Evolutionary conservation across 2,329 filamentous ascomycete genomes (phyloP).

Genomic region (Talaromyces piceae): DNA sequence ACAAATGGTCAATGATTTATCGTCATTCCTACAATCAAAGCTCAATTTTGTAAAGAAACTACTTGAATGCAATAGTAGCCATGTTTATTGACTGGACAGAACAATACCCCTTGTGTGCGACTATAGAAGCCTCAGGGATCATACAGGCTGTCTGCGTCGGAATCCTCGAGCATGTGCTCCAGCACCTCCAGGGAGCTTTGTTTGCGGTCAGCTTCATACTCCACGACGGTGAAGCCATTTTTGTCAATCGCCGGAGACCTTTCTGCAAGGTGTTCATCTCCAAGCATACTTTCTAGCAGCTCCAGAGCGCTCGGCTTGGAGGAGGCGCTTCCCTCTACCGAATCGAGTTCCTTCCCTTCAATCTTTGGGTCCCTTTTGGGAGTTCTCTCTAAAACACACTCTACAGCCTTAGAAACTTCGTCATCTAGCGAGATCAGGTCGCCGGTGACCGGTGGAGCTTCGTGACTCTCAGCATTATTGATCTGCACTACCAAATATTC

Average conservation of each 20-base stretch:
- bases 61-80: no score
- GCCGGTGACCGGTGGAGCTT: background rate
- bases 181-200: constrained; percentile 21
- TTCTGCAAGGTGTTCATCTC: background rate
- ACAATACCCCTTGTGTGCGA: background rate
- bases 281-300: no score
- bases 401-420: background rate
- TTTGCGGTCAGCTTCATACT: constrained; percentile 18
- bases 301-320: no score
- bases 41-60: background rate
- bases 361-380: no score
- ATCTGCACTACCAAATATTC: background rate
- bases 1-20: background rate
- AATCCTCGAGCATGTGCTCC: constrained; percentile 6
- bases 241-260: background rate
- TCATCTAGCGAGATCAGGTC: background rate
- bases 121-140: background rate
- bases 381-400: background rate
- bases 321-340: no score
- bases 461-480: background rate
- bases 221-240: constrained; percentile 13
- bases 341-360: no score
- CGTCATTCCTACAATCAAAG: background rate
- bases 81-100: background rate
- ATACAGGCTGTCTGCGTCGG: background rate